Conservation (phyloP, 495 filamentous ascomycete genomes). For the Penicillium samsonianum region DNA sequence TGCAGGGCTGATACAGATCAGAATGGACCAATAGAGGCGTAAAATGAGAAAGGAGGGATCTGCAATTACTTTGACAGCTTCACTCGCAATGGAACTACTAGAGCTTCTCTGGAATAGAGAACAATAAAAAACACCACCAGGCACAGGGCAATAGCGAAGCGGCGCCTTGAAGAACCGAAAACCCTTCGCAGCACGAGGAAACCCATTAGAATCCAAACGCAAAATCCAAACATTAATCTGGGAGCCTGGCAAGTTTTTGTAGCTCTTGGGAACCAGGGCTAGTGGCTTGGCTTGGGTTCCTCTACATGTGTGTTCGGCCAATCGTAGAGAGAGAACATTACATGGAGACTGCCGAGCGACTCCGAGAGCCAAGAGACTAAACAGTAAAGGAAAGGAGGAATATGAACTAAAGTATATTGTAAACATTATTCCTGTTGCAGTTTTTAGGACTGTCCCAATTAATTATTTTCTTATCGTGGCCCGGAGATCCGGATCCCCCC, state of each 20-base stretch:
- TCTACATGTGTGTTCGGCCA: neutral
- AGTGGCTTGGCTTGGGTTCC: constrained; percentile 4
- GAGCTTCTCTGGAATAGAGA: constrained; percentile 3
- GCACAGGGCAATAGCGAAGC: neutral
- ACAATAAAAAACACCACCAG: neutral
- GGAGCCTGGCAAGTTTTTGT: constrained; percentile 2
- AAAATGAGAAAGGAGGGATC: neutral
- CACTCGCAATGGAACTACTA: neutral
- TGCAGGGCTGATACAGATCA: constrained; percentile 7
- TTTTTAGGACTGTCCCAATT: too few species aligned
- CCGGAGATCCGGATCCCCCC: neutral
- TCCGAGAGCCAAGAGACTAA: too few species aligned
- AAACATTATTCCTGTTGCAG: too few species aligned
- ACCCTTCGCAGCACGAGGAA: neutral
- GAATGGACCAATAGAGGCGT: neutral
- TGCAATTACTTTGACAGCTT: neutral
- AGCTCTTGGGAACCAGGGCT: neutral
- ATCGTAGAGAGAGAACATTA: neutral
- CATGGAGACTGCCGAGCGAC: neutral
- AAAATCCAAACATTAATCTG: neutral
- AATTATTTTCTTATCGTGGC: too few species aligned
- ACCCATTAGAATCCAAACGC: neutral
- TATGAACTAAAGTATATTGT: too few species aligned
- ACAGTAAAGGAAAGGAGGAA: too few species aligned
- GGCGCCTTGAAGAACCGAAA: constrained; percentile 1